Conservation (phyloP, 140 eudicot genomes). For the Cichorium intybus region DNA sequence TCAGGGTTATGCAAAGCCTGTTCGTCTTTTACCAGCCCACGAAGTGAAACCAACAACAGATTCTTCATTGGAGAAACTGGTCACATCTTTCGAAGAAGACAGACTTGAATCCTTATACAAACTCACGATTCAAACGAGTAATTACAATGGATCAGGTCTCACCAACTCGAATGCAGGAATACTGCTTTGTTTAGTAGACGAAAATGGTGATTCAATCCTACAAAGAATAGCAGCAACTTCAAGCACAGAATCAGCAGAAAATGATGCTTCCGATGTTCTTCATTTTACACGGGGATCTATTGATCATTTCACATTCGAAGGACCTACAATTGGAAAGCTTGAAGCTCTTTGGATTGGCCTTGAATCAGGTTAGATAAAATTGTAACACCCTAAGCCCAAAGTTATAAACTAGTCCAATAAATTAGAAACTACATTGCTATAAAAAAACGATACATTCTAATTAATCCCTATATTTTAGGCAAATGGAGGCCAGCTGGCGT, state of each 20-base stretch:
- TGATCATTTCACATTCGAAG: conserved; percentile 74
- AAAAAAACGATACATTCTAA: not conserved
- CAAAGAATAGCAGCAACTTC: conserved; percentile 63
- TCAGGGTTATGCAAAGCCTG: conserved; percentile 81
- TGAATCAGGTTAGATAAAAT: conserved; percentile 78
- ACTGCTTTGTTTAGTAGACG: conserved; percentile 71
- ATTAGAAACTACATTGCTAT: no score
- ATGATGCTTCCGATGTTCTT: conserved; percentile 26
- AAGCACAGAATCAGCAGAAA: conserved; percentile 21
- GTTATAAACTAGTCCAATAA: no score
- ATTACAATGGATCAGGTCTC: conserved; percentile 64
- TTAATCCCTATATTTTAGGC: conserved; percentile 40
- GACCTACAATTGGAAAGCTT: conserved; percentile 64
- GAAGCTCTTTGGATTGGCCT: conserved; percentile 81
- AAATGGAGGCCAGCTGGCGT: conserved; percentile 77
- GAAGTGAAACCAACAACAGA: conserved; percentile 45
- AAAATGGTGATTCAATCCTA: conserved; percentile 74
- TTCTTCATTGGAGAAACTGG: conserved; percentile 37
- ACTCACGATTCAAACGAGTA: conserved; percentile 67
- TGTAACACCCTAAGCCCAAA: no score
- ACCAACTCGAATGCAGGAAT: conserved; percentile 62
- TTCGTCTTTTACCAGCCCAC: conserved; percentile 69
- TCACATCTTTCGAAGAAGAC: conserved; percentile 34
- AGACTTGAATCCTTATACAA: conserved; percentile 49
- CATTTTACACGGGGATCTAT: conserved; percentile 59